phyloP scores from a whole-genome alignment of 2,329 filamentous ascomycete genomes.

The Westerdykella sp. region DNA sequence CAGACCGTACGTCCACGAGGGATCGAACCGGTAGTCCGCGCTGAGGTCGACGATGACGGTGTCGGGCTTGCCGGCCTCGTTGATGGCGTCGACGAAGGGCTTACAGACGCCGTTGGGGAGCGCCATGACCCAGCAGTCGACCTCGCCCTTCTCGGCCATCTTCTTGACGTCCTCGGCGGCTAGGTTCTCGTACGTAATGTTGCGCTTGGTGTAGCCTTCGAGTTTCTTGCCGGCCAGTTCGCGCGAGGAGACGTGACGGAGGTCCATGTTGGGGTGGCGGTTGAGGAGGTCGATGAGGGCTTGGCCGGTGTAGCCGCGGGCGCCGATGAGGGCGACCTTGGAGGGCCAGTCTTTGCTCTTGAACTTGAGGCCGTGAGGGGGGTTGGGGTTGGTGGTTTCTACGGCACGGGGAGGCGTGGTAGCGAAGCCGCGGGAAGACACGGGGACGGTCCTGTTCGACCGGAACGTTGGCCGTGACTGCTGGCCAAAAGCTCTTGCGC shows the following conservation, averaged over 20 bases:
- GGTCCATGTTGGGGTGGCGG: slow-evolving; percentile 80
- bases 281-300: slow-evolving; percentile 84
- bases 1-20: slow-evolving; percentile 80
- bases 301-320: slow-evolving; percentile 90
- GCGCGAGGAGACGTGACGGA: slow-evolving; percentile 86
- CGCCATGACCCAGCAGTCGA: slow-evolving; percentile 98
- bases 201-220: slow-evolving; percentile 81
- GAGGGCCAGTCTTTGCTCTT: slow-evolving; percentile 72
- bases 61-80: slow-evolving; percentile 57
- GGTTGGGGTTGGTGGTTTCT: slow-evolving; percentile 73
- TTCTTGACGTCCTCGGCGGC: slow-evolving; percentile 76
- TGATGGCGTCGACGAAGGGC: slow-evolving; percentile 84
- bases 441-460: slow-evolving; percentile 28
- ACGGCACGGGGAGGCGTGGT: slow-evolving; percentile 41
- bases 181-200: slow-evolving; percentile 89
- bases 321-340: slow-evolving; percentile 80
- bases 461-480: slow-evolving; percentile 23
- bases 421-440: slow-evolving; percentile 47
- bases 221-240: slow-evolving; percentile 84
- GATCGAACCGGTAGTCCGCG: slow-evolving; percentile 91
- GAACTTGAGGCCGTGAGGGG: slow-evolving; percentile 82
- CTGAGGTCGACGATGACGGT: slow-evolving; percentile 88
- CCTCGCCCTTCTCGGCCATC: slow-evolving; percentile 75
- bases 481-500: slow-evolving; percentile 30
- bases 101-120: slow-evolving; percentile 92